These are phyloP conservation scores for Alternaria dauci DNA, from an alignment of 2,329 filamentous ascomycete species.

Conservation along the genomic window DNA sequence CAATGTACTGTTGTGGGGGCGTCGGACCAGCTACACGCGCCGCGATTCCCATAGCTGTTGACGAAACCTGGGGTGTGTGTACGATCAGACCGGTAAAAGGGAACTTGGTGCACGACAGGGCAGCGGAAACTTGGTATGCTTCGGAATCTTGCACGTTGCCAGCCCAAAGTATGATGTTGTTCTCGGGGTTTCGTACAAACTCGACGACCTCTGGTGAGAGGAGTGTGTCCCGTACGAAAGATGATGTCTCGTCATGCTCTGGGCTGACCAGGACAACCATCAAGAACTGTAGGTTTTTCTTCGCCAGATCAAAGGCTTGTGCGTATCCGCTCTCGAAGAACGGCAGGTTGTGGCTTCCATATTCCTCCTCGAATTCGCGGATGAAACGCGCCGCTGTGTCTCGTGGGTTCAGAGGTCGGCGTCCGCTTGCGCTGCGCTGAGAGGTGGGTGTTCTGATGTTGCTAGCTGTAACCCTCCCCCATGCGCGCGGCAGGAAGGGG, in stretches of 20 bases:
- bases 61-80: slow-evolving; percentile 83
- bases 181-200: slow-evolving; percentile 77
- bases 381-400: slow-evolving; percentile 90
- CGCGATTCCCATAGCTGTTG: slow-evolving; percentile 89
- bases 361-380: slow-evolving; percentile 94
- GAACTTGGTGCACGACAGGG: slow-evolving; percentile 89
- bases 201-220: slow-evolving; percentile 75
- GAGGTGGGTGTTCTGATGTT: slow-evolving; percentile 52
- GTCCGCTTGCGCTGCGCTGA: slow-evolving; percentile 68
- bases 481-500: slow-evolving; percentile 76
- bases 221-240: slow-evolving; percentile 83
- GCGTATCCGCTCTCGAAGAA: slow-evolving; percentile 92
- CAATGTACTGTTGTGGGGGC: slow-evolving; percentile 73
- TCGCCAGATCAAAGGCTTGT: slow-evolving; percentile 87
- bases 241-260: slow-evolving; percentile 90
- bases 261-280: slow-evolving; percentile 88
- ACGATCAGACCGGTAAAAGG: slow-evolving; percentile 88
- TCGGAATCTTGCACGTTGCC: slow-evolving; percentile 93
- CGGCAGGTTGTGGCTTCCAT: slow-evolving; percentile 74
- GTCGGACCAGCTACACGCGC: slow-evolving; percentile 79
- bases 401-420: slow-evolving; percentile 79
- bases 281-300: slow-evolving; percentile 89
- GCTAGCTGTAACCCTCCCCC: slow-evolving; percentile 62
- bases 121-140: slow-evolving; percentile 89
- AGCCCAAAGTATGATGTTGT: slow-evolving; percentile 88